These are phyloP conservation scores for Peribolospora kevripleyi DNA, from an alignment of 768 basidiomycete species.

Conservation along the genomic window DNA sequence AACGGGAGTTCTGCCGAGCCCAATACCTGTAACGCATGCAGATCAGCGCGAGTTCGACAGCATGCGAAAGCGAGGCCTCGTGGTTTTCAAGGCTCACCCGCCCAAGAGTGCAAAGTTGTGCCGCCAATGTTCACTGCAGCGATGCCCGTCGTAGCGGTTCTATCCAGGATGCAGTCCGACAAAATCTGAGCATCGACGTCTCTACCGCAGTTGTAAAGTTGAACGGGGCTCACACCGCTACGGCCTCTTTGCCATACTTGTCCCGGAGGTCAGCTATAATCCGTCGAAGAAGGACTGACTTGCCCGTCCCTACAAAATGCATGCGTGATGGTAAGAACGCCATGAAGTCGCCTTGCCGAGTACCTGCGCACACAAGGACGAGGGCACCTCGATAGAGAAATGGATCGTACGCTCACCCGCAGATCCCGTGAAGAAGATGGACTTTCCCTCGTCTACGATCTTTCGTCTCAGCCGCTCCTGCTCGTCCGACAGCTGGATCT, in stretches of 20 bases:
- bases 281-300: conserved; percentile 18
- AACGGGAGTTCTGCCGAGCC: conserved; percentile 3
- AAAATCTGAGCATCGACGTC: no score
- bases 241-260: conserved; percentile 6
- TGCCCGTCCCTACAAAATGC: conserved; percentile 13
- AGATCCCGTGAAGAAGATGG: conserved; percentile 25
- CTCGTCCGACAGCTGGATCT: no score
- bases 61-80: no score
- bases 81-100: no score
- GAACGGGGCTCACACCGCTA: not conserved
- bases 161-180: no score
- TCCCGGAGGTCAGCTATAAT: conserved; percentile 9
- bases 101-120: conserved; percentile 2
- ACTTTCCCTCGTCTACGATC: conserved; percentile 33
- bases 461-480: no score
- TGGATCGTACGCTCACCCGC: conserved; percentile 9
- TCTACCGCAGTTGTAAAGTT: no score
- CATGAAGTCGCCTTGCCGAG: no score
- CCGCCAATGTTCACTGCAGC: conserved; percentile 6
- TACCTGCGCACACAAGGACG: not conserved
- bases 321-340: no score
- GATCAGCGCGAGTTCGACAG: not conserved
- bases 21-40: conserved; percentile 1
- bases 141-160: conserved; percentile 7
- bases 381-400: not conserved